Evolutionary conservation across 2,329 filamentous ascomycete species (phyloP).

Genomic region (Exophiala sp.): DNA sequence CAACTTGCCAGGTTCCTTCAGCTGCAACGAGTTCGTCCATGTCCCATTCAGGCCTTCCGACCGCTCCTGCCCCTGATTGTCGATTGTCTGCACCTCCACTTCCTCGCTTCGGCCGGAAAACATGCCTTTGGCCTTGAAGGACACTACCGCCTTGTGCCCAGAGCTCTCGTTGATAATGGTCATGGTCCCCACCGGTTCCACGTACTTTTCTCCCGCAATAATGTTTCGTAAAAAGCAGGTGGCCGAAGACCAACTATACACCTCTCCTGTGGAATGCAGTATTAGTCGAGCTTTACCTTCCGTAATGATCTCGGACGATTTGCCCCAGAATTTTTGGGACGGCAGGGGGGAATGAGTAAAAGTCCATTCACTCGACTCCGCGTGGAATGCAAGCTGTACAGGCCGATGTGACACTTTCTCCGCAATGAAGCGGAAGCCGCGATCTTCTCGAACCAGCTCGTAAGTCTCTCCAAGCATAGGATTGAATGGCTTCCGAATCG

Average conservation of each 20-base stretch:
- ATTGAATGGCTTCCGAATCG: constrained; percentile 95
- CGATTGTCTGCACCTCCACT: constrained; percentile 71
- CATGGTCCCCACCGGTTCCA: constrained; percentile 92
- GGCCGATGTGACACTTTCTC: constrained; percentile 95
- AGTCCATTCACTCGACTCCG: constrained; percentile 80
- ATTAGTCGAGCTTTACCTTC: constrained; percentile 80
- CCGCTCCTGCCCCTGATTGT: constrained; percentile 61
- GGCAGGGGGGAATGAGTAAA: constrained; percentile 83
- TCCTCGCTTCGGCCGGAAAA: constrained; percentile 94
- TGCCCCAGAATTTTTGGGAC: constrained; percentile 97
- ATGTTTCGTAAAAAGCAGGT: constrained; percentile 93
- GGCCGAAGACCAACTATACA: constrained; percentile 83
- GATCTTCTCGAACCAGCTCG: constrained; percentile 83
- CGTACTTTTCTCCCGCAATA: constrained; percentile 96
- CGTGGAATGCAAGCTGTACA: constrained; percentile 88
- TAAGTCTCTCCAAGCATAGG: constrained; percentile 94
- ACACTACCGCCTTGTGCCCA: constrained; percentile 76
- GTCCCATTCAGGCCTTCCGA: constrained; percentile 71
- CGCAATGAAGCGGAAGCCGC: constrained; percentile 84
- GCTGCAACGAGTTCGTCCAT: constrained; percentile 73
- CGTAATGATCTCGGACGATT: constrained; percentile 89
- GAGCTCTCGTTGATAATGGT: constrained; percentile 78
- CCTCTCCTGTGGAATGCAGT: constrained; percentile 71
- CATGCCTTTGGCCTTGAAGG: constrained; percentile 95
- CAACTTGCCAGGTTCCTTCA: constrained; percentile 61